A percentile compares a stretch with the other conserved stretches of the same genome.
These are phyloP conservation scores for Hevea brasiliensis DNA, from an alignment of 345 rosid genomes.

Conservation along the genomic window DNA sequence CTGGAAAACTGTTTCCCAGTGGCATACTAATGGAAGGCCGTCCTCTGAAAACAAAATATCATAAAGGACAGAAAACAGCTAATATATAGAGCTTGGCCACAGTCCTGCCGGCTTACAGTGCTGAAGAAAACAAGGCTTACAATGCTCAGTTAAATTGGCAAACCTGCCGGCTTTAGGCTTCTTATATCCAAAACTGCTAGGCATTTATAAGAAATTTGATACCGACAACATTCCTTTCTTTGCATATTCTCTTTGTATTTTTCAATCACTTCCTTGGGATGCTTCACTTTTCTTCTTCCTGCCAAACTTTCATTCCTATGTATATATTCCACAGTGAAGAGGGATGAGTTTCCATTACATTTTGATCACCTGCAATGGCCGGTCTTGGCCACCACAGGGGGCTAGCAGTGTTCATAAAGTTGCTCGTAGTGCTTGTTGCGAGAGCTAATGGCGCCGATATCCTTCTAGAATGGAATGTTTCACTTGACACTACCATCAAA, in stretches of 20 bases:
- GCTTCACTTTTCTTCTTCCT: neutral
- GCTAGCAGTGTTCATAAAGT: neutral
- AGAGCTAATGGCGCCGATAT: constrained; percentile 30
- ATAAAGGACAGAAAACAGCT: neutral
- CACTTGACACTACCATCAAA: constrained; percentile 22
- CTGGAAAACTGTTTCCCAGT: no score
- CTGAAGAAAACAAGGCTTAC: neutral
- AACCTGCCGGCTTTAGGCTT: neutral
- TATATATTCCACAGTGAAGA: neutral
- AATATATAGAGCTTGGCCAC: neutral
- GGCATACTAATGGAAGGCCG: no score
- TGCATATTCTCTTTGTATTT: neutral
- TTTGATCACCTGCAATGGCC: constrained; percentile 27
- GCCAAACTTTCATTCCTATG: neutral
- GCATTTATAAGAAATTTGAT: neutral
- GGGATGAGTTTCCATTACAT: neutral
- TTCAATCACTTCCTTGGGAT: neutral
- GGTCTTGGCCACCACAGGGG: constrained; percentile 2
- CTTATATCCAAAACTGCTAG: neutral
- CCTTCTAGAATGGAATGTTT: constrained; percentile 51
- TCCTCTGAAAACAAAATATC: no score
- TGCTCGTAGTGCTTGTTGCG: constrained; percentile 14
- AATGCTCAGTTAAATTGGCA: no score
- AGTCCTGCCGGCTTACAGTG: neutral
- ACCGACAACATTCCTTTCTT: neutral